Evolutionary conservation across 1,284 basidiomycete genomes (phyloP).

Genomic region (Rhodotorula sp.): DNA sequence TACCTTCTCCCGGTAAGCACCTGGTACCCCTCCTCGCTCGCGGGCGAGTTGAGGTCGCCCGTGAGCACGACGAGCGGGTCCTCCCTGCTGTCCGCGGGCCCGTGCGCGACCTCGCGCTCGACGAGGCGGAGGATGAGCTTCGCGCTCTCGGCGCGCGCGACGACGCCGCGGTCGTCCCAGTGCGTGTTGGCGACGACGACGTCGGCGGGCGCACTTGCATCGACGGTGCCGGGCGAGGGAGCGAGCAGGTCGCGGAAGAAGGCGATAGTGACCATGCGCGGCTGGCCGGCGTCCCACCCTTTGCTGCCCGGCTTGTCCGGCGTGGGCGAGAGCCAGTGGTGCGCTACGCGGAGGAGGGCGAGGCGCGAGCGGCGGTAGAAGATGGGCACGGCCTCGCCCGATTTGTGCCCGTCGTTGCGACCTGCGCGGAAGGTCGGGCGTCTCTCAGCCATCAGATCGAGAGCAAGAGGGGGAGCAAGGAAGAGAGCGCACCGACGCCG

Average conservation of each 20-base stretch:
- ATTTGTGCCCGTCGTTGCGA: slow-evolving; percentile 36
- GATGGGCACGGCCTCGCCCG: slow-evolving; percentile 43
- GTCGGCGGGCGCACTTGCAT: neutral
- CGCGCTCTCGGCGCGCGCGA: slow-evolving; percentile 37
- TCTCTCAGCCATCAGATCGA: too few species aligned
- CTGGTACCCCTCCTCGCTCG: slow-evolving; percentile 41
- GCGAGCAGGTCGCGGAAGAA: slow-evolving; percentile 10
- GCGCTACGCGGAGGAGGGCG: slow-evolving; percentile 22
- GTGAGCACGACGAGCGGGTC: slow-evolving; percentile 36
- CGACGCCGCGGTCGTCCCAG: slow-evolving; percentile 42
- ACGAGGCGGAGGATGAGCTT: slow-evolving; percentile 31
- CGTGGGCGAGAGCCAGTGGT: slow-evolving; percentile 44
- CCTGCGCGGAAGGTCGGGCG: slow-evolving; percentile 1
- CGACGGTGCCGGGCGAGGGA: too few species aligned
- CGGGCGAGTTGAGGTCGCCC: slow-evolving; percentile 44
- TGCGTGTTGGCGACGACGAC: slow-evolving; percentile 42
- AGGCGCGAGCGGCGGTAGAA: slow-evolving; percentile 41
- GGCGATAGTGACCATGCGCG: slow-evolving; percentile 39
- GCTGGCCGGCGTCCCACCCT: slow-evolving; percentile 43
- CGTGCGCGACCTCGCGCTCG: neutral
- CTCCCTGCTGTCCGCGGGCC: too few species aligned
- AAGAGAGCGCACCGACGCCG: slow-evolving; percentile 37
- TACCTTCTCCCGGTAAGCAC: slow-evolving; percentile 38
- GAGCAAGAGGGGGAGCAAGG: neutral
- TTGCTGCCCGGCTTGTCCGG: slow-evolving; percentile 35